Conservation (phyloP, 495 filamentous ascomycete species). For the Aspergillus homomorphus region DNA sequence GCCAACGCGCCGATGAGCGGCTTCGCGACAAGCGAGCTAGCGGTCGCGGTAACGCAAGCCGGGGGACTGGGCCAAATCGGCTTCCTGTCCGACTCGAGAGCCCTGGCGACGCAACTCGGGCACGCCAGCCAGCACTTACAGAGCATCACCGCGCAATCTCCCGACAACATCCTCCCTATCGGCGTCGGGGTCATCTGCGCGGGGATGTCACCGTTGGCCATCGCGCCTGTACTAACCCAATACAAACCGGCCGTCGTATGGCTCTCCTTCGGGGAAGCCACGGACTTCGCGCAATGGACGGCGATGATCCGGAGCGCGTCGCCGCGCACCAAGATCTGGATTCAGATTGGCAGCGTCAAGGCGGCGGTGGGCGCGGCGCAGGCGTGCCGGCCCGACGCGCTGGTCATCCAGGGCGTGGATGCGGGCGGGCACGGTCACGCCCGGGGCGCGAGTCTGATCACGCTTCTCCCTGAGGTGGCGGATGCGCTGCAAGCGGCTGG, state of each 20-base stretch:
- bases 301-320: slow-evolving; percentile 20
- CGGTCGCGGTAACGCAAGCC: slow-evolving; percentile 1
- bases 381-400: slow-evolving; percentile 50
- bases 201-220: slow-evolving; percentile 31
- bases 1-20: slow-evolving; percentile 10
- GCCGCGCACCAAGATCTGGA: slow-evolving; percentile 57
- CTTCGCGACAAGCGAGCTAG: not conserved
- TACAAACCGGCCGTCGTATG: slow-evolving; percentile 60
- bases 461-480: slow-evolving; percentile 52
- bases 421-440: slow-evolving; percentile 72
- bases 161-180: slow-evolving; percentile 44
- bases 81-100: not conserved
- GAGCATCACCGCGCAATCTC: too few species aligned
- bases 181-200: slow-evolving; percentile 59
- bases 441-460: slow-evolving; percentile 51
- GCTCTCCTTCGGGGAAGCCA: slow-evolving; percentile 56
- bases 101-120: not conserved
- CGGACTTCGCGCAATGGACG: slow-evolving; percentile 23
- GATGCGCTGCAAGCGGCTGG: slow-evolving; percentile 45
- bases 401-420: slow-evolving; percentile 70
- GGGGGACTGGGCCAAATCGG: slow-evolving; percentile 8
- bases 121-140: not conserved
- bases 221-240: slow-evolving; percentile 37
- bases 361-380: slow-evolving; percentile 49
- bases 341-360: slow-evolving; percentile 63